These are phyloP conservation scores for Cladobotryum mycophilum DNA, from an alignment of 2,329 filamentous ascomycete species.

Conservation along the genomic window DNA sequence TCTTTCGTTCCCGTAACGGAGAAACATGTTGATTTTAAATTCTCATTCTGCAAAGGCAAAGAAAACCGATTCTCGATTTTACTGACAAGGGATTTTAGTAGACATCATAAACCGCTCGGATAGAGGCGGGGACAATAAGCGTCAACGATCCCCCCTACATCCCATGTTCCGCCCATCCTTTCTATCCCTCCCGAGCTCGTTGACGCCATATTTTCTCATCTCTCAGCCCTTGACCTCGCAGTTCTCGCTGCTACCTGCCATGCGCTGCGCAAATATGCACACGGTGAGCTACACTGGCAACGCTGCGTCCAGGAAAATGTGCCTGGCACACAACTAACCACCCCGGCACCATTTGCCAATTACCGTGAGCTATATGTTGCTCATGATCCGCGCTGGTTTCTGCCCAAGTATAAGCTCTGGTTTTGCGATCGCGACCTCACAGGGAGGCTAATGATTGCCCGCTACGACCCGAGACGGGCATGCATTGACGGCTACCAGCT, in stretches of 20 bases:
- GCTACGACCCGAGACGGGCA: conserved; percentile 66
- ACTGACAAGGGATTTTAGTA: too few species aligned
- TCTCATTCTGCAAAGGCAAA: too few species aligned
- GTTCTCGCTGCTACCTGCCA: conserved; percentile 56
- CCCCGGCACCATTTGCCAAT: conserved; percentile 51
- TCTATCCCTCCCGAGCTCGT: conserved; percentile 69
- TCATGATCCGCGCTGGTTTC: conserved; percentile 79
- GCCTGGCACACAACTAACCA: conserved; percentile 46
- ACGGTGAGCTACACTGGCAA: conserved; percentile 67
- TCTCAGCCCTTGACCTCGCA: conserved; percentile 59
- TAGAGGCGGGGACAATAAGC: too few species aligned
- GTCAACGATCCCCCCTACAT: neutral
- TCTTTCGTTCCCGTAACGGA: too few species aligned
- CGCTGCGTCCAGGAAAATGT: conserved; percentile 62
- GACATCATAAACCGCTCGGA: too few species aligned
- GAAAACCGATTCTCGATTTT: too few species aligned
- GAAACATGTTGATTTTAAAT: too few species aligned
- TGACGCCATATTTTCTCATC: conserved; percentile 60
- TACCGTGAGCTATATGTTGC: conserved; percentile 67
- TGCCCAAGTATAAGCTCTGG: conserved; percentile 76
- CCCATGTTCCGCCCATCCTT: conserved; percentile 32
- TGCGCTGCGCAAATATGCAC: conserved; percentile 51
- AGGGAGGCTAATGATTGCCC: conserved; percentile 69
- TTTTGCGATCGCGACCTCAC: conserved; percentile 68
- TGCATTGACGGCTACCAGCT: conserved; percentile 78